Evolutionary conservation across 495 filamentous ascomycete species (phyloP).

Genomic region (Sordaria brevicollis): DNA sequence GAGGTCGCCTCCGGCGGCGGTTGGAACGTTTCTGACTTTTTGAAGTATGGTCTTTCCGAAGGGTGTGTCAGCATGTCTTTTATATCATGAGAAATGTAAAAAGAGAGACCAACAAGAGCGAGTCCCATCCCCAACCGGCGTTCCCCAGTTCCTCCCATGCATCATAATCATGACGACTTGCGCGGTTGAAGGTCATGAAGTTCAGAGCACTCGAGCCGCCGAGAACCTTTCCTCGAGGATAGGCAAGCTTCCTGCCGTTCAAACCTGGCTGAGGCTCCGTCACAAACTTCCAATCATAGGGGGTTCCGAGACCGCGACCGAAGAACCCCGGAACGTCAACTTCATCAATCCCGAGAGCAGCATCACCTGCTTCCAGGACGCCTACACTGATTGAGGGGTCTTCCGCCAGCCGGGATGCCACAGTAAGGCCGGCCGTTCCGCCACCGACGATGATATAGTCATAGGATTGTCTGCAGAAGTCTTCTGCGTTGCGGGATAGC

Average conservation of each 20-base stretch:
- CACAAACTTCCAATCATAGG: slow-evolving; percentile 44
- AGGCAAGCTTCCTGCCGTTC: slow-evolving; percentile 21
- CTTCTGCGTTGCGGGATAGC: neutral
- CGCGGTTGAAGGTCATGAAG: slow-evolving; percentile 48
- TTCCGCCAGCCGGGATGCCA: slow-evolving; percentile 45
- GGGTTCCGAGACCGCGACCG: slow-evolving; percentile 30
- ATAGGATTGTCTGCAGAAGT: slow-evolving; percentile 46
- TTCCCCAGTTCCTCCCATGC: slow-evolving; percentile 47
- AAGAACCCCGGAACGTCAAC: slow-evolving; percentile 33
- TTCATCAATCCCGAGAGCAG: slow-evolving; percentile 28
- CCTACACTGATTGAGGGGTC: slow-evolving; percentile 31
- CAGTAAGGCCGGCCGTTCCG: slow-evolving; percentile 44
- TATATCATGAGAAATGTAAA: neutral
- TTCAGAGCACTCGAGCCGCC: slow-evolving; percentile 33
- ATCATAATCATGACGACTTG: slow-evolving; percentile 44
- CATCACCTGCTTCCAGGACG: slow-evolving; percentile 45
- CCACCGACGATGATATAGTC: slow-evolving; percentile 61
- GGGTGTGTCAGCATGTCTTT: neutral
- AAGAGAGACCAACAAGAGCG: slow-evolving; percentile 25
- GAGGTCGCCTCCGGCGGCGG: slow-evolving; percentile 24
- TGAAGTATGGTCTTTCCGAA: slow-evolving; percentile 34
- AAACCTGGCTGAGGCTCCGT: slow-evolving; percentile 36
- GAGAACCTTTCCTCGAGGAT: slow-evolving; percentile 40
- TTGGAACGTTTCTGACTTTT: slow-evolving; percentile 39
- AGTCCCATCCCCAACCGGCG: slow-evolving; percentile 48